phyloP scores from a whole-genome alignment of 2,329 filamentous ascomycete genomes.

The Botrytis porri region DNA sequence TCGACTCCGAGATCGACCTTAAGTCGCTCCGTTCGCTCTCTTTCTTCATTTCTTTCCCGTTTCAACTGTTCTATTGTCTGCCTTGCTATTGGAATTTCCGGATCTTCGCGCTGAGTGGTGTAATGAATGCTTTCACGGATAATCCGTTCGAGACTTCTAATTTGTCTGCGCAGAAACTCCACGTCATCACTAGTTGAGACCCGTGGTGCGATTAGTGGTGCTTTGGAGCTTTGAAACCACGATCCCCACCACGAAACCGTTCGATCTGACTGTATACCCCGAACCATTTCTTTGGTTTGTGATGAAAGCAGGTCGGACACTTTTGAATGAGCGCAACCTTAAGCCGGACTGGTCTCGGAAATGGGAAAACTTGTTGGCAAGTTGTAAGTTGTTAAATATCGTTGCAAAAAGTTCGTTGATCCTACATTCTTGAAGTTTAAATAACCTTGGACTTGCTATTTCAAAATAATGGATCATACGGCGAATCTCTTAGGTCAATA shows the following conservation, averaged over 20 bases:
- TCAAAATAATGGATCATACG: background rate
- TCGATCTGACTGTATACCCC: background rate
- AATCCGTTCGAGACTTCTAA: background rate
- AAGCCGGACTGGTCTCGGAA: background rate
- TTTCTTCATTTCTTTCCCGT: background rate
- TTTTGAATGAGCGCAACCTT: background rate
- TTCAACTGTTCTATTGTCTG: background rate
- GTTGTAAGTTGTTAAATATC: background rate
- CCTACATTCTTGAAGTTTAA: background rate
- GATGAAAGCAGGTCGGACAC: background rate
- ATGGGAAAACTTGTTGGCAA: background rate
- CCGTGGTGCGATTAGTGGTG: background rate
- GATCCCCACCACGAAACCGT: background rate
- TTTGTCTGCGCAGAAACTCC: background rate
- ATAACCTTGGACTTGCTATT: background rate
- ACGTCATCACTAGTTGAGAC: background rate
- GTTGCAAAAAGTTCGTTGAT: background rate
- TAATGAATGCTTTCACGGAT: background rate
- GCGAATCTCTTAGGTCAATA: background rate
- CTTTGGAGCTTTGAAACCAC: background rate
- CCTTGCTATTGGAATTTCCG: background rate
- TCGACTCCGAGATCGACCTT: background rate
- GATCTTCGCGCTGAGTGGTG: background rate
- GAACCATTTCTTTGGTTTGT: background rate
- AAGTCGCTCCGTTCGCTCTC: background rate